Conservation (phyloP, 2,329 filamentous ascomycete genomes). For the Coniochaeta hoffmannii region DNA sequence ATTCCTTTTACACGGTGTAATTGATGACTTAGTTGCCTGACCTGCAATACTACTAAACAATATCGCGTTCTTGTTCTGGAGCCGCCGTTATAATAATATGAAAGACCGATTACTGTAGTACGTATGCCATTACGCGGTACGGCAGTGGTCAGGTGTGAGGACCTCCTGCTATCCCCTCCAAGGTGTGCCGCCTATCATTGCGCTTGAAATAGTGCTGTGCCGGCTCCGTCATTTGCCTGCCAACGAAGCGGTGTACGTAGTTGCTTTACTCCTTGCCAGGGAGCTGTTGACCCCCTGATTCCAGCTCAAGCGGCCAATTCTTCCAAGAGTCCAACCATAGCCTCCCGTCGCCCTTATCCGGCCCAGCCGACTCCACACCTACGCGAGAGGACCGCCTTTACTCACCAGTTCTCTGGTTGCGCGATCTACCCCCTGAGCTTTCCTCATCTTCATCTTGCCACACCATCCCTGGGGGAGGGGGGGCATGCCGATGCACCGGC, state of each 20-base stretch:
- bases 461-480: neutral
- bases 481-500: neutral
- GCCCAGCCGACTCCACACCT: constrained; percentile 5
- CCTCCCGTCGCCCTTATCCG: neutral
- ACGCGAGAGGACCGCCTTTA: neutral
- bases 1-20: neutral
- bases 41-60: no score
- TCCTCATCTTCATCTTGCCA: neutral
- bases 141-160: neutral
- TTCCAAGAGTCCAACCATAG: constrained; percentile 3
- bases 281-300: neutral
- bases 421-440: neutral
- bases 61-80: no score
- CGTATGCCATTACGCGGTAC: neutral
- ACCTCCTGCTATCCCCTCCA: neutral
- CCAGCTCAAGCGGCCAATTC: constrained; percentile 1
- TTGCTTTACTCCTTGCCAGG: neutral
- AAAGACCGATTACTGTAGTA: no score
- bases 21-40: no score
- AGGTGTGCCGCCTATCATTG: neutral
- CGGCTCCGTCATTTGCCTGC: neutral
- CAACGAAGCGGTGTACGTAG: neutral
- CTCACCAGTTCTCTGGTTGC: neutral
- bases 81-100: no score
- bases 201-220: neutral